These are phyloP conservation scores for Ophiostoma novo-ulmi DNA, from an alignment of 2,329 filamentous ascomycete genomes.

Conservation along the genomic window DNA sequence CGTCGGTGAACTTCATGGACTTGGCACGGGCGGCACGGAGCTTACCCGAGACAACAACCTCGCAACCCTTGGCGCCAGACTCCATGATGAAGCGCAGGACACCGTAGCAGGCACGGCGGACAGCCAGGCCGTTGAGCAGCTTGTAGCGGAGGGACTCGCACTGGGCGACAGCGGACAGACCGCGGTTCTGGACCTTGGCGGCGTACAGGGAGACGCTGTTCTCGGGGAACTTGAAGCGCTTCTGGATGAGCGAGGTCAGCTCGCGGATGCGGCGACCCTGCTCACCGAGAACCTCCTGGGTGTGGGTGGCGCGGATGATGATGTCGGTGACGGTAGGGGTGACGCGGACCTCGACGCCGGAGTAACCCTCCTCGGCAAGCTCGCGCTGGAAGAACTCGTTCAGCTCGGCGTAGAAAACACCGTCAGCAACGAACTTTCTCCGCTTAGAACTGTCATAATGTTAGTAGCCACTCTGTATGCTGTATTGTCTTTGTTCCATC, in stretches of 20 bases:
- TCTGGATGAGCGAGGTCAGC: conserved; percentile 99
- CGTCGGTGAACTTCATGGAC: conserved; percentile 99
- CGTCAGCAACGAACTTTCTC: conserved; percentile 94
- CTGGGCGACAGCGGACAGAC: conserved; percentile 98
- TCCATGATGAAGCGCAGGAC: conserved; percentile 99
- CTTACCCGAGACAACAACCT: conserved; percentile 99
- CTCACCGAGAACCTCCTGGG: conserved; percentile 99
- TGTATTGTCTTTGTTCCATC: background rate
- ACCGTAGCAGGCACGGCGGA: conserved; percentile 99
- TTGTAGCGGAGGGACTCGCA: conserved; percentile 99
- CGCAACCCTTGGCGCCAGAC: conserved; percentile 98
- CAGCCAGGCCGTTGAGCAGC: conserved; percentile 98
- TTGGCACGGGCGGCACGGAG: conserved; percentile 98
- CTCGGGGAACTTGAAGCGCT: conserved; percentile 99
- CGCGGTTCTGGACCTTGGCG: conserved; percentile 99
- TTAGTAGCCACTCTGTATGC: background rate
- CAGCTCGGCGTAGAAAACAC: conserved; percentile 99
- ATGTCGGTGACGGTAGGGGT: conserved; percentile 99
- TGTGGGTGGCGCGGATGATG: conserved; percentile 99
- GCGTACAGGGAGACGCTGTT: conserved; percentile 99
- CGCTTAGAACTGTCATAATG: conserved; percentile 65
- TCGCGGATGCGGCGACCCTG: conserved; percentile 99
- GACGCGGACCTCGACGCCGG: conserved; percentile 98
- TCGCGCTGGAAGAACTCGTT: conserved; percentile 99
- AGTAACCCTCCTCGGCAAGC: conserved; percentile 99